A percentile compares a stretch with the other conserved stretches of the same genome.
Conservation (phyloP, 768 basidiomycete genomes). For the Pisolithus sp. region DNA sequence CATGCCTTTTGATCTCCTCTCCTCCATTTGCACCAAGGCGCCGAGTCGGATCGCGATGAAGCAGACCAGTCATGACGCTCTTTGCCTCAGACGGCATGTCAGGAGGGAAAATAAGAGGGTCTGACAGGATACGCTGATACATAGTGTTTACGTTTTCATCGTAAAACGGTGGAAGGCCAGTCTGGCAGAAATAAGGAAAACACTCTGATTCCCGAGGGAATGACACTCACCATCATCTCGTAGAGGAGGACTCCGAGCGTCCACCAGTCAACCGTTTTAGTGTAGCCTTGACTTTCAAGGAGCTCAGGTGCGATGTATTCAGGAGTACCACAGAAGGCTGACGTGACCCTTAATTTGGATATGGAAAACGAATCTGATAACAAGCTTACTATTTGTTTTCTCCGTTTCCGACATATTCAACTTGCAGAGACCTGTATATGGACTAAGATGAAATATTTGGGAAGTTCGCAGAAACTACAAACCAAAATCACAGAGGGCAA, state of each 20-base stretch:
- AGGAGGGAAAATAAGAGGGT: slow-evolving; percentile 86
- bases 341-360: neutral
- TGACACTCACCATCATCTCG: slow-evolving; percentile 77
- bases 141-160: slow-evolving; percentile 98
- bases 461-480: slow-evolving; percentile 3
- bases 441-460: slow-evolving; percentile 3
- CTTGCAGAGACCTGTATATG: slow-evolving; percentile 67
- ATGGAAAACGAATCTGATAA: neutral
- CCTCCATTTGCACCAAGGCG: slow-evolving; percentile 91
- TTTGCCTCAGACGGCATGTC: slow-evolving; percentile 86
- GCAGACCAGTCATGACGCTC: slow-evolving; percentile 80
- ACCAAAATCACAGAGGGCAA: slow-evolving; percentile 97
- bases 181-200: slow-evolving; percentile 36
- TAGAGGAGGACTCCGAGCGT: slow-evolving; percentile 93
- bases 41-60: slow-evolving; percentile 81
- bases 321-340: slow-evolving; percentile 96
- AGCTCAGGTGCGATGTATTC: slow-evolving; percentile 99
- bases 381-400: slow-evolving; percentile 83
- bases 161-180: slow-evolving; percentile 96
- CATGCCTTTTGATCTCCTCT: slow-evolving; percentile 92
- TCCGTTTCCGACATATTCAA: slow-evolving; percentile 97
- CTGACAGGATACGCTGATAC: slow-evolving; percentile 92
- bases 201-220: neutral
- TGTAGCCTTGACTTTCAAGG: slow-evolving; percentile 93
- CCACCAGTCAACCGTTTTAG: slow-evolving; percentile 99